Evolutionary conservation across 1,284 basidiomycete genomes (phyloP), one percentile per base, ranked within the genome.

Genomic region (Naganishia liquefaciens): DNA sequence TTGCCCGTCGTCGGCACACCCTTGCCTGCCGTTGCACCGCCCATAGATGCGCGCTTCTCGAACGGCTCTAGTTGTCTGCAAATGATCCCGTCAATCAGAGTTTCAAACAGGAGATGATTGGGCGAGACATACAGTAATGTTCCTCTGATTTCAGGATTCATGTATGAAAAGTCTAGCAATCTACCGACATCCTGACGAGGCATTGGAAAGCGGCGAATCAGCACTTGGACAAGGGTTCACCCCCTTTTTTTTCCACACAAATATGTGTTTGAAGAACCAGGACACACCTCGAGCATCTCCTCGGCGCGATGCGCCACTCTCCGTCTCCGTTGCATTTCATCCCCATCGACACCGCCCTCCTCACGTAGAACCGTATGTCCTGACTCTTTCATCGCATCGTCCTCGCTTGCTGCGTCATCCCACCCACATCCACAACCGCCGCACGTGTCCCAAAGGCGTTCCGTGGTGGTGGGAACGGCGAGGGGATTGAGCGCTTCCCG

Each of bases 251-350:
- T 23, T 39, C n/a, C n/a, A n/a, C n/a, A n/a, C n/a, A n/a, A n/a
- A n/a, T n/a, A n/a, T n/a, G n/a, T n/a, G 75, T 79, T 71, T 81
- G 43, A 21, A 21, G n/a, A 23, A 23, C 1, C 21, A 37, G 25
- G 1, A 21, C 46, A 21, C 25, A 91, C 91, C 84, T 92, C 85
- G 47, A 94, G 80, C 60, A 91, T 76, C 77, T 93, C 90, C 74
- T 96, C 93, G 58, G 94, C 82, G 60, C 90, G 84, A 61, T 90
- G 84, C 2, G 91, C 92, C 9, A 91, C 86, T 69, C 87, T 87
- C 52, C 84, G 86, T 75, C 89, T 83, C 47, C 93, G 83, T 37
- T 68, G 71, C 53, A 71, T 67, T 70, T 82, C 81, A 30, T 72
- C 72, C 13, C 71, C 68, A 7, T 70, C 70, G 15, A 79, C 73